phyloP scores from a whole-genome alignment of 768 basidiomycete species.

The Trichaptum fuscoviolaceum region DNA sequence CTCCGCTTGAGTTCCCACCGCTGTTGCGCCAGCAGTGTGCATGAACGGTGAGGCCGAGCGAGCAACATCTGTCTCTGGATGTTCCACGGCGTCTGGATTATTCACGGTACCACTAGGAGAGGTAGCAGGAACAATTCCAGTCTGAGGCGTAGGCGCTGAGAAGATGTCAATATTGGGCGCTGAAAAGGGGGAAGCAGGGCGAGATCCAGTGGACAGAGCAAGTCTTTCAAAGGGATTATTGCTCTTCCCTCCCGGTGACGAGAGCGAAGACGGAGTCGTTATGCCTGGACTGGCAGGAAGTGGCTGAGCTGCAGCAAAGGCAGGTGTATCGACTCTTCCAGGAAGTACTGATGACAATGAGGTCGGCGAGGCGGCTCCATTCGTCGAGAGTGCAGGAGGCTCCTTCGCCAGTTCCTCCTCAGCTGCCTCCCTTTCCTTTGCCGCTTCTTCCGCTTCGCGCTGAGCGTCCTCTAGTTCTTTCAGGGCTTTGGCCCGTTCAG shows the following conservation, averaged over 20 bases:
- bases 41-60: slow-evolving; percentile 13
- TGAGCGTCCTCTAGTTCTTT: slow-evolving; percentile 68
- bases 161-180: slow-evolving; percentile 18
- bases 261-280: slow-evolving; percentile 43
- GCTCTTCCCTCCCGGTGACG: slow-evolving; percentile 50
- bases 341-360: slow-evolving; percentile 29
- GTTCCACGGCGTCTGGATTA: slow-evolving; percentile 20
- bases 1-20: slow-evolving; percentile 8
- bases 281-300: slow-evolving; percentile 67
- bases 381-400: slow-evolving; percentile 16
- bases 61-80: neutral
- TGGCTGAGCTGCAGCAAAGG: slow-evolving; percentile 64
- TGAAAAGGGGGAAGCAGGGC: slow-evolving; percentile 58
- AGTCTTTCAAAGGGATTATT: slow-evolving; percentile 91
- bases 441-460: slow-evolving; percentile 45
- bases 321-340: slow-evolving; percentile 37
- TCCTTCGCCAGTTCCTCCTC: slow-evolving; percentile 45
- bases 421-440: slow-evolving; percentile 49
- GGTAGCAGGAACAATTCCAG: slow-evolving; percentile 31
- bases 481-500: slow-evolving; percentile 61
- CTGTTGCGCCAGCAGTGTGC: slow-evolving; percentile 8
- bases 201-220: slow-evolving; percentile 39
- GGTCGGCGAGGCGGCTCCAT: slow-evolving; percentile 20
- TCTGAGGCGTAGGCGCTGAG: neutral
- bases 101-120: slow-evolving; percentile 32